These are phyloP conservation scores for Spathaspora gorwiae DNA, from an alignment of 805 yeast species.

Conservation along the genomic window DNA sequence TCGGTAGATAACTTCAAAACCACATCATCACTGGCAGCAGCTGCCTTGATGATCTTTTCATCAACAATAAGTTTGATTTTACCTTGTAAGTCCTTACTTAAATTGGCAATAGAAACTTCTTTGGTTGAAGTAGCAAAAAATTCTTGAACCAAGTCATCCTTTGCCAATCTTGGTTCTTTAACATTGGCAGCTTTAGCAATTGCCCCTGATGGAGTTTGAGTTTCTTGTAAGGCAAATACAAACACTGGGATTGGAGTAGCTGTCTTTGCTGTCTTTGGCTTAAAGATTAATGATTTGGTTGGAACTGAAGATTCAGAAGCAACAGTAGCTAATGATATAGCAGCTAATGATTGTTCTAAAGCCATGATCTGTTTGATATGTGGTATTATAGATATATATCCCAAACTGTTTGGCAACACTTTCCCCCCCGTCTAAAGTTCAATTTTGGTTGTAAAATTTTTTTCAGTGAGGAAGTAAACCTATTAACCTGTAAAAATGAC, in stretches of 20 bases:
- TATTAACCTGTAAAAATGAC: no score
- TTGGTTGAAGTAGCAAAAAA: slow-evolving; percentile 55
- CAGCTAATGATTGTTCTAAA: slow-evolving; percentile 62
- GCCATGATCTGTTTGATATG: slow-evolving; percentile 41
- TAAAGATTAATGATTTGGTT: slow-evolving; percentile 77
- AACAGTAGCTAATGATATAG: slow-evolving; percentile 57
- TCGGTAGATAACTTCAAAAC: slow-evolving; percentile 47
- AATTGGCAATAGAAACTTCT: slow-evolving; percentile 57
- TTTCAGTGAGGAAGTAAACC: no score
- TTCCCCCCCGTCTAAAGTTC: no score
- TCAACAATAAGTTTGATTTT: slow-evolving; percentile 61
- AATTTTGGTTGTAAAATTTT: no score
- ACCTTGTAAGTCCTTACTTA: slow-evolving; percentile 42
- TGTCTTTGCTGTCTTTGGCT: slow-evolving; percentile 85
- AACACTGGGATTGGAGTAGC: slow-evolving; percentile 76
- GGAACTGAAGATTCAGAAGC: slow-evolving; percentile 38
- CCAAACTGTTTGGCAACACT: not conserved
- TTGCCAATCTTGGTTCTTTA: slow-evolving; percentile 86
- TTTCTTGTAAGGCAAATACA: slow-evolving; percentile 67
- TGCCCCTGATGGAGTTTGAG: slow-evolving; percentile 62
- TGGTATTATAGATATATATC: not conserved
- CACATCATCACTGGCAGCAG: slow-evolving; percentile 26
- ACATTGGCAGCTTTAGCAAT: slow-evolving; percentile 65
- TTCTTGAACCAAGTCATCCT: slow-evolving; percentile 68
- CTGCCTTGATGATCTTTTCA: slow-evolving; percentile 37